A percentile compares a stretch with the other conserved stretches of the same genome.
phyloP scores from a whole-genome alignment of 164 flowering plant species.

The Kingdonia uniflora region DNA sequence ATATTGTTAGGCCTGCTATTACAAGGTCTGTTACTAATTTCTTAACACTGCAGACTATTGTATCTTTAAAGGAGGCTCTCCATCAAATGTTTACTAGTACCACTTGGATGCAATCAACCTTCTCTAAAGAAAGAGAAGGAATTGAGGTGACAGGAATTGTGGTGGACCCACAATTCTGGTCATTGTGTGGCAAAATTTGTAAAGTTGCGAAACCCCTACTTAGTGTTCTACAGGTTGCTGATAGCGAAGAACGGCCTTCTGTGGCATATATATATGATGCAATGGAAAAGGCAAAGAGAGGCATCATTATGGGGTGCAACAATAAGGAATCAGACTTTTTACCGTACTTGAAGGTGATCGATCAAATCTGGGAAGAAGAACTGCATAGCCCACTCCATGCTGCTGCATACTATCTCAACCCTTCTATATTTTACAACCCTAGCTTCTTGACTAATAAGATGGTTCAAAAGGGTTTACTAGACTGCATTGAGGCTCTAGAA shows the following conservation, averaged over 20 bases:
- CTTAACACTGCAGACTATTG: slow-evolving; percentile 25
- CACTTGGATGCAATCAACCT: slow-evolving; percentile 25
- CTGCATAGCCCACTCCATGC: slow-evolving; percentile 37
- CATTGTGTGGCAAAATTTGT: slow-evolving; percentile 13
- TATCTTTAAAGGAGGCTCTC: slow-evolving; percentile 19
- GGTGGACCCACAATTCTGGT: slow-evolving; percentile 28
- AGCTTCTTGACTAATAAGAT: slow-evolving; percentile 18
- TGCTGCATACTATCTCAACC: slow-evolving; percentile 38
- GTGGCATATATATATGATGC: slow-evolving; percentile 41
- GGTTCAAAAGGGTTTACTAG: slow-evolving; percentile 34
- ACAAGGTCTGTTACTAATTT: slow-evolving; percentile 33
- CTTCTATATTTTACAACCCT: slow-evolving; percentile 24
- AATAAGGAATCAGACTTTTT: slow-evolving; percentile 20
- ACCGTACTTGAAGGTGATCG: slow-evolving; percentile 24
- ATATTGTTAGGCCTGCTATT: slow-evolving; percentile 25
- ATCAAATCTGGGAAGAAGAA: slow-evolving; percentile 25
- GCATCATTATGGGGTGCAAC: slow-evolving; percentile 17
- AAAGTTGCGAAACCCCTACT: slow-evolving; percentile 30
- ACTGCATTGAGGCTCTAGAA: slow-evolving; percentile 36
- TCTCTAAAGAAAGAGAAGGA: slow-evolving; percentile 26
- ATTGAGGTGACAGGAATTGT: slow-evolving; percentile 21
- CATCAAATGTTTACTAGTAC: slow-evolving; percentile 29
- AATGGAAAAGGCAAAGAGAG: slow-evolving; percentile 31
- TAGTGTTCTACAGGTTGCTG: slow-evolving; percentile 21
- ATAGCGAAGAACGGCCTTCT: slow-evolving; percentile 31